Evolutionary conservation across 805 yeast species (phyloP), one percentile per base, ranked within the genome.

Genomic region (Pichia heedii): DNA sequence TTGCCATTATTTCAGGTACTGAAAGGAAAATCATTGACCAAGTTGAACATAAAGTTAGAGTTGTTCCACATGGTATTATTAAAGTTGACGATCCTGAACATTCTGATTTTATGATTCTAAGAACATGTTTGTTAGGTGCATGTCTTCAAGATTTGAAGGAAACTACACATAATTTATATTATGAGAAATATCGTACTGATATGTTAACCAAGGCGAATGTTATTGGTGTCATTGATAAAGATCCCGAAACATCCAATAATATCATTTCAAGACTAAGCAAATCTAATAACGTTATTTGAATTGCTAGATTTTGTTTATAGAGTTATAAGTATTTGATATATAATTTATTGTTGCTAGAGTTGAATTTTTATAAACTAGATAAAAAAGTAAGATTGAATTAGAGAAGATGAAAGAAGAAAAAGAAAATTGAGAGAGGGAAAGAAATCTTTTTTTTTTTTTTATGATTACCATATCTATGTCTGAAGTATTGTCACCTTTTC

Each of bases 1-100:
- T 86, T 68, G 96, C 97, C 12, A 83, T 93, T 48, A 80, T 88
- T 36, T 96, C 95, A 18, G 85, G 96, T 12, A 83, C 87, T 9
- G 79, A 77, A 50, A 79, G 81, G 33, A 77, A 76, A 50, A 67
- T 71, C 38, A 63, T 74, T 39, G 89, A 84, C 59, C 94, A 95
- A 40, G 71, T 79, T 55, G 61, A 58, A 33, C 89, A 84, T 33
- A 73, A 80, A 44, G 96, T 90, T 22, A 76, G 95, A 66, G 74
- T 75, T 57, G 82, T 84, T 56, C 89, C 89, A 45, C 84, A 94
- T 88, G 96, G 95, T 22, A 62, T 77, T 33, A 89, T 83, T 32
- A 87, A 81, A 58, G 83, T 84, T 43, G 94, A 84, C 58, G 84
- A 86, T 60, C 90, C 84, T 45, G 58, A 67, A 22, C 90, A 84